Conservation (phyloP, 192 early-diverging fungal genomes). For the Rhizoclosmatium globosum region DNA sequence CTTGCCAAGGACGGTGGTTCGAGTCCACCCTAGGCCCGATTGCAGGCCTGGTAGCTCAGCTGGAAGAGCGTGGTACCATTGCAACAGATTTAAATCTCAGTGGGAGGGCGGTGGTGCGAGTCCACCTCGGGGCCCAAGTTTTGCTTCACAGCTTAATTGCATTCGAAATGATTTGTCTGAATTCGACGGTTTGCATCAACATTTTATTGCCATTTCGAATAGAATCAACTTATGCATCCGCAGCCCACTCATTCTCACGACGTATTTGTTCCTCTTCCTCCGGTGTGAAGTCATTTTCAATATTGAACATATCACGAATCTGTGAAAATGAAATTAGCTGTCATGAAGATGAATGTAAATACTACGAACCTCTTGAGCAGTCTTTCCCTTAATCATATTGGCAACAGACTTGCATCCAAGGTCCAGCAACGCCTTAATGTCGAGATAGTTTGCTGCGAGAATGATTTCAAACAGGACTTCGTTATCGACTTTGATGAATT, state of each 20-base stretch:
- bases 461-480: conserved; percentile 65
- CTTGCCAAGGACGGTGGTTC: too few relatives aligned
- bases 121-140: too few relatives aligned
- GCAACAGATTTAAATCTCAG: too few relatives aligned
- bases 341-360: background rate
- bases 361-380: conserved; percentile 62
- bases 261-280: conserved; percentile 92
- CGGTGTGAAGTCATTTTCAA: conserved; percentile 92
- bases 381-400: conserved; percentile 96
- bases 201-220: too few relatives aligned
- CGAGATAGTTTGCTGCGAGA: conserved; percentile 90
- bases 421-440: conserved; percentile 96
- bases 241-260: conserved; percentile 63
- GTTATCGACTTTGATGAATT: conserved; percentile 66
- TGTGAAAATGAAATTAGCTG: conserved; percentile 35
- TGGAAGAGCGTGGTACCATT: too few relatives aligned
- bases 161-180: too few relatives aligned
- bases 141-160: too few relatives aligned
- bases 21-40: too few relatives aligned
- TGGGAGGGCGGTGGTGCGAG: too few relatives aligned
- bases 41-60: too few relatives aligned
- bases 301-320: conserved; percentile 97
- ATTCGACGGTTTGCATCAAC: too few relatives aligned
- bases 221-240: conserved; percentile 41
- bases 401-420: conserved; percentile 98